Base-by-base conservation (phyloP, 352 stramenopile species). In the Phytophthora pinifolia region DNA sequence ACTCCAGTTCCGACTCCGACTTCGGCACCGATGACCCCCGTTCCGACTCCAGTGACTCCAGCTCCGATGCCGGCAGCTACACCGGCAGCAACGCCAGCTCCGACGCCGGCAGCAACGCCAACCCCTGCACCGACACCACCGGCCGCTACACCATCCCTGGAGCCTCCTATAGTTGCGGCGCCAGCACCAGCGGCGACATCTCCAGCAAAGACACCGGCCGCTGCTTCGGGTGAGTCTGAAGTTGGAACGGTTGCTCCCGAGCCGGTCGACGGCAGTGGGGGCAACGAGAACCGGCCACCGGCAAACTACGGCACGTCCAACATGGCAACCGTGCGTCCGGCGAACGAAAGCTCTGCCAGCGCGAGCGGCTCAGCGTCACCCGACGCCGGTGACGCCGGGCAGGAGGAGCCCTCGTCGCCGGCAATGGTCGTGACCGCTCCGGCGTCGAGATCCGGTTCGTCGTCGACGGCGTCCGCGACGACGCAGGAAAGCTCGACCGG, bases 401-500 rank as follows among this genome's bases (percentile, higher is more conserved):
- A 66, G 20, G 58, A 66, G 27, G 49, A 50, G 9, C 49, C 49
- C 7, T 54, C 41, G 12, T 12, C 56, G 8, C 54, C 50, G 20
- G 38, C 50, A 2, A 51, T 18, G 34, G 38, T 35, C 8, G 38
- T 44, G 1, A 39, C 54, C 4, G 1, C 41, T 18, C 43, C 54
- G 17, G 18, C 54, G 17, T 62, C 61, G 30, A 31, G 15, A 13
- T 59, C 60, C 27, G 27, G 41, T 9, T 69, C 61, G 2, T 15
- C 17, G 15, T 56, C 60, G 22, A 49, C 27, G 20, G 34, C 44
- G 2, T 58, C 37, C 27, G 43, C 46, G 18, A 50, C 32, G 31
- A 70, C 39, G 15, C 55, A 48, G 44, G 39, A 61, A 18, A 70
- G 39, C 45, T 53, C 62, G 17, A 36, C 56, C 30, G 35, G 7